Conservation (phyloP, 208 protist genomes). For the Trypanosomatidae sp. region DNA sequence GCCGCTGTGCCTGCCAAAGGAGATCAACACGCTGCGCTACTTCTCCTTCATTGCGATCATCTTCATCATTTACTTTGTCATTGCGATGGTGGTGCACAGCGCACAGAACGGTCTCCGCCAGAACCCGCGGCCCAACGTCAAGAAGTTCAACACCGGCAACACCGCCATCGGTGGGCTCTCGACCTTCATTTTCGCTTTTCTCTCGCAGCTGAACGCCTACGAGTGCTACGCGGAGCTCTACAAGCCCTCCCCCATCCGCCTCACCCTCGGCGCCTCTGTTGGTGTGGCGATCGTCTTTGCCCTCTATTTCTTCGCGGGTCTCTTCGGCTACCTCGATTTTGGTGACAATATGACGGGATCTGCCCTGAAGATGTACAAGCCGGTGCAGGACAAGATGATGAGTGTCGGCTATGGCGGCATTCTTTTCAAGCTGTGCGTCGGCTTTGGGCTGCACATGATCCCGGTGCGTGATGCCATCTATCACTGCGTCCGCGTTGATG, state of each 20-base stretch:
- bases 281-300: too few relatives aligned
- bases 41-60: constrained; percentile 57
- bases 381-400: constrained; percentile 50
- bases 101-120: too few relatives aligned
- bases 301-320: constrained; percentile 64
- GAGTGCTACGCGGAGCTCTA: constrained; percentile 67
- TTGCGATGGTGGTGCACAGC: constrained; percentile 62
- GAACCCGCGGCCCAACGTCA: too few relatives aligned
- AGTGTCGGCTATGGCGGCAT: constrained; percentile 56
- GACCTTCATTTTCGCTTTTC: constrained; percentile 71
- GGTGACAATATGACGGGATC: constrained; percentile 34
- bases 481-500: constrained; percentile 43
- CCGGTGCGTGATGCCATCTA: constrained; percentile 66
- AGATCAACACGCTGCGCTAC: constrained; percentile 84
- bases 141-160: constrained; percentile 56
- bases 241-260: constrained; percentile 41
- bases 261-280: constrained; percentile 48
- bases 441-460: constrained; percentile 63
- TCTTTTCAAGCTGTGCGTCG: constrained; percentile 74
- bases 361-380: constrained; percentile 63
- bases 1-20: constrained; percentile 73
- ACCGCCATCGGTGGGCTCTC: constrained; percentile 52
- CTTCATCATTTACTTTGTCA: constrained; percentile 78
- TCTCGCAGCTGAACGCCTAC: constrained; percentile 72
- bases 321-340: constrained; percentile 86